Evolutionary conservation across 345 rosid genomes (phyloP).

Genomic region (Salix purpurea): DNA sequence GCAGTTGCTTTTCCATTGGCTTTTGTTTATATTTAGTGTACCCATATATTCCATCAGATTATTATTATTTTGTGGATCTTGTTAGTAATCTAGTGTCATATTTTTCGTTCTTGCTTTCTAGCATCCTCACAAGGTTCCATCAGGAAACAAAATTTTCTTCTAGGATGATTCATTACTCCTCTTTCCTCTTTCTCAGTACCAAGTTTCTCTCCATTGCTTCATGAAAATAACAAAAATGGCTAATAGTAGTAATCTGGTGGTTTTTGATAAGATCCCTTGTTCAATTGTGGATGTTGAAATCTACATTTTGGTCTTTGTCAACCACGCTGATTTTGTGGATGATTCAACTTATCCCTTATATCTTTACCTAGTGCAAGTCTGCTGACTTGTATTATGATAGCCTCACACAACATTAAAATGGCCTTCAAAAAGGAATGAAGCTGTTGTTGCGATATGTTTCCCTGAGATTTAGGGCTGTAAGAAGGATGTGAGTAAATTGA

Average conservation of each 20-base stretch:
- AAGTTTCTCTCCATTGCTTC: not conserved
- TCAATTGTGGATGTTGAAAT: not conserved
- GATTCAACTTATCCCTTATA: not conserved
- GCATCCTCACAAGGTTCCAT: not conserved
- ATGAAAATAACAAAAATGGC: not conserved
- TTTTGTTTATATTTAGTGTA: not conserved
- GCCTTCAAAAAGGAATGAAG: not conserved
- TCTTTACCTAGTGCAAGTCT: not conserved
- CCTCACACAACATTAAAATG: not conserved
- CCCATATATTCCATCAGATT: not conserved
- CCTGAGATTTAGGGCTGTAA: not conserved
- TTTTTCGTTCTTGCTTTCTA: not conserved
- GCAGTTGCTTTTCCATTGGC: not conserved
- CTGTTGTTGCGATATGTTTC: not conserved
- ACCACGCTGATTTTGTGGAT: not conserved
- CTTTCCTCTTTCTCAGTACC: not conserved
- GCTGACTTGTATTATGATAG: not conserved
- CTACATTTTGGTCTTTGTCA: not conserved
- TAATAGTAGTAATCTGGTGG: not conserved
- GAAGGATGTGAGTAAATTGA: not conserved
- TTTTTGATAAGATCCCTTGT: not conserved
- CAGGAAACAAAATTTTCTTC: not conserved
- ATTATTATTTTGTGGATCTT: not conserved
- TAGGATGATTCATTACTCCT: not conserved
- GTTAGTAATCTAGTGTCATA: not conserved